phyloP scores from a whole-genome alignment of 768 basidiomycete species.

The Mycena capillaripes region DNA sequence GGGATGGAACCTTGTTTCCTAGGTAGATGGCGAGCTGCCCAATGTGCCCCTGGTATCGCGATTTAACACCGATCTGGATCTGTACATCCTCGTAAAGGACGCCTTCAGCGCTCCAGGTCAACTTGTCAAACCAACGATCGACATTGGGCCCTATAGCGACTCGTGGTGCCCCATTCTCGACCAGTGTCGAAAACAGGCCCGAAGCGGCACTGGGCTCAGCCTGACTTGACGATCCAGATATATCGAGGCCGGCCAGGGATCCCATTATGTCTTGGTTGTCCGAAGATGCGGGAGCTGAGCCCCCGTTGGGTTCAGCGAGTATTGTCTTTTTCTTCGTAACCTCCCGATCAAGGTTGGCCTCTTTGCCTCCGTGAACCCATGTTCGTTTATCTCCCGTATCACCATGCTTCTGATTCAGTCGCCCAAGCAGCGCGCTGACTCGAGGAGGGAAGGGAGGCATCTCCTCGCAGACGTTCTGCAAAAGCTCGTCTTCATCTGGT shows the following conservation, averaged over 20 bases:
- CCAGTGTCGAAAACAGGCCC: slow-evolving; percentile 18
- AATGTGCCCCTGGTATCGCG: slow-evolving; percentile 94
- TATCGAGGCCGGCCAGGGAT: slow-evolving; percentile 88
- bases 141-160: slow-evolving; percentile 79
- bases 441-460: slow-evolving; percentile 99
- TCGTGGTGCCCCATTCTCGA: slow-evolving; percentile 62
- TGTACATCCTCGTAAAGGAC: slow-evolving; percentile 96
- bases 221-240: slow-evolving; percentile 53
- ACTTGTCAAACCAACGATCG: slow-evolving; percentile 91
- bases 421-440: slow-evolving; percentile 88
- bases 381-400: slow-evolving; percentile 96
- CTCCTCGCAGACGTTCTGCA: slow-evolving; percentile 97
- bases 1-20: slow-evolving; percentile 92
- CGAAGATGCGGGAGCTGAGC: slow-evolving; percentile 52
- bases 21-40: slow-evolving; percentile 96
- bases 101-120: slow-evolving; percentile 86
- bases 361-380: slow-evolving; percentile 96
- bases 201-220: slow-evolving; percentile 25
- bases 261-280: slow-evolving; percentile 72
- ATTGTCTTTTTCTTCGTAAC: slow-evolving; percentile 67
- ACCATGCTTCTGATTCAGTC: slow-evolving; percentile 90
- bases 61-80: slow-evolving; percentile 96
- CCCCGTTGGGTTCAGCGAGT: slow-evolving; percentile 51
- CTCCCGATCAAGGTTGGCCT: slow-evolving; percentile 86
- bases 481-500: slow-evolving; percentile 90